Base-by-base conservation (phyloP, 441 rosid species). In the Cnidoscolus chayamansa region DNA sequence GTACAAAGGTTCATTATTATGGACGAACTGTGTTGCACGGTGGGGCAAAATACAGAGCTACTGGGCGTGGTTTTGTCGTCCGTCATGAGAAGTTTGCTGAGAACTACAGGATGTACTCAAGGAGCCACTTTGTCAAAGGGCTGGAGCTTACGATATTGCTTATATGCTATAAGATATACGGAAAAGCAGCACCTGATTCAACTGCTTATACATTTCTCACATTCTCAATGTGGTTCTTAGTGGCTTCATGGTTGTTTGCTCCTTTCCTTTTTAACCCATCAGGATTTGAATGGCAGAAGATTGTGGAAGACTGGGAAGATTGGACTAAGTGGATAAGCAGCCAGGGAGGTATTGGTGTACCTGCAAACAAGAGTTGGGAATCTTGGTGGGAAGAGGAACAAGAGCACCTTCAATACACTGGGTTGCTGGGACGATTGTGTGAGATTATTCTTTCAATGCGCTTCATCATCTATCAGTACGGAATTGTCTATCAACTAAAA, bases 301-400 rank as follows among this genome's bases (percentile, higher is more conserved):
- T 90, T 74, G 97, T 94, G 31, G 98, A 94, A 56, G 98, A 94
- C 69, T 94, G 92, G 95, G 98, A 94, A 32, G 98, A 94, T 72
- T 94, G 98, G 97, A 11, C 85, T 65, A 94, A 94, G 63, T 94
- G 98, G 98, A 91, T 94, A 63, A 88, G 86, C 82, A 87, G 92
- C 83, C 77, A 86, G 65, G 98, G 98, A 60, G 98, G 98, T 11
- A 90, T 94, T 60, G 97, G 98, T 75, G 96, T 94, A 49, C 94
- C 97, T 1, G 96, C 92, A 73, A 72, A 71, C 80, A 92, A 94
- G 86, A 94, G 98, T 84, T 94, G 97, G 97, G 97, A 94, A 73
- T 94, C 98, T 1, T 94, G 98, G 97, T 94, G 98, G 97, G 95
- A 92, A 6, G 97, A 92, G 77, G 97, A 94, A 71, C 95, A 92